Evolutionary conservation across 2,329 filamentous ascomycete genomes (phyloP), one percentile per base, ranked within the genome.

Genomic region (Cladorrhinum sp.): DNA sequence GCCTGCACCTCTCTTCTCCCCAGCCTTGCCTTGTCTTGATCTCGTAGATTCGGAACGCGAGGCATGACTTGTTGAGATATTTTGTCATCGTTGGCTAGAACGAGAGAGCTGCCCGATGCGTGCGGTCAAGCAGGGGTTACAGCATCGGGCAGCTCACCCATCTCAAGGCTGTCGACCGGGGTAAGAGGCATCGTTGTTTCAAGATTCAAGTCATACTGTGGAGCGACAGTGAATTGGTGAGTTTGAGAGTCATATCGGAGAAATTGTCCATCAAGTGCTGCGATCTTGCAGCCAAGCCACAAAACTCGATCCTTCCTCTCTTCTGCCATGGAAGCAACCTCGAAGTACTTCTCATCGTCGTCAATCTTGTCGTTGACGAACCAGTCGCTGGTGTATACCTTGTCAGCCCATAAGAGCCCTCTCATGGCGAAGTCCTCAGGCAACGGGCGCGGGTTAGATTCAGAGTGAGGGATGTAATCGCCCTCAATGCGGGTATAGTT

Each of bases 371-470:
- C 79, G n/a, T 65, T 59, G 0, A 70, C 65, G 67, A 90, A 90
- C 83, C 84, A 90, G 0, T 78, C 74, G 0, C 72, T 59, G 0
- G 86, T 85, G 57, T 83, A 86, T 59, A 87, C 87, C 10, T 77
- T 76, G 1, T 85, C 78, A 0, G 80, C 76, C 76, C 85, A 90
- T 1, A 85, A 70, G 1, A 90, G 74, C 0, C 89, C 89, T 1
- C 86, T 79, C 58, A 91, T 79, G 0, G 83, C 79, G 64, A 85
- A 90, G 62, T 92, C 89, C 53, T 92, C 89, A 0, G 87, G 86
- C 0, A 92, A 70, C 0, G 88, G 87, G 0, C 80, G 18, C 13
- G n/a, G 25, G 20, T 7, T 22, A 23, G 50, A 38, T 36, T 76
- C 77, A 2, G 76, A 75, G 1, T 73, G 69, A 0, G 83, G 82